phyloP scores from a whole-genome alignment of 305 asterid genomes.

The Solanum hybrid region DNA sequence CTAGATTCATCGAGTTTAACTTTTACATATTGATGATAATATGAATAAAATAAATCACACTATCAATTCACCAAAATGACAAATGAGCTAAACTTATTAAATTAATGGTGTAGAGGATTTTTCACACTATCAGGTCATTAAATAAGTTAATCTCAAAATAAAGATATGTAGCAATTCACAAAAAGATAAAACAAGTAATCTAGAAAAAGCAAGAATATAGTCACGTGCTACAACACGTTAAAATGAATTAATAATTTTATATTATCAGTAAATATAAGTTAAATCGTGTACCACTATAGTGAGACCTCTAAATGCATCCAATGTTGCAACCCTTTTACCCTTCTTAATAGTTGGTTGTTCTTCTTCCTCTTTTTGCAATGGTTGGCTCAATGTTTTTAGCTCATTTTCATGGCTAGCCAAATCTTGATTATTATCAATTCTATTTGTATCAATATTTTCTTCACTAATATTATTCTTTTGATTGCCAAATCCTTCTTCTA shows the following conservation, averaged over 20 bases:
- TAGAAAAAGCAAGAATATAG: background rate
- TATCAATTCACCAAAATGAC: background rate
- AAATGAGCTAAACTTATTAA: background rate
- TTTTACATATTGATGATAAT: background rate
- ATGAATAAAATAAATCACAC: background rate
- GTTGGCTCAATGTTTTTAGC: background rate
- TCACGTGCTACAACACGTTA: background rate
- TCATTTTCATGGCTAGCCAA: background rate
- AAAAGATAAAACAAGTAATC: background rate
- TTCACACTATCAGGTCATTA: background rate
- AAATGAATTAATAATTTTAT: background rate
- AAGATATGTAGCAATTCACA: background rate
- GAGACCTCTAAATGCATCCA: constrained; percentile 87
- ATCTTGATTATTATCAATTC: background rate
- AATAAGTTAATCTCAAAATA: background rate
- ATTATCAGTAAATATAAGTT: background rate
- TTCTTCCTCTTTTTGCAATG: constrained; percentile 13
- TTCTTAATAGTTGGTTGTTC: constrained; percentile 28
- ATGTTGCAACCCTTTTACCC: constrained; percentile 63
- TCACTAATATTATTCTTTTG: constrained; percentile 4
- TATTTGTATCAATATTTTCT: constrained; percentile 4
- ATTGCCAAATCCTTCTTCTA: constrained; percentile 54
- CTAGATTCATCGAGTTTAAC: background rate
- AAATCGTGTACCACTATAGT: constrained; percentile 51
- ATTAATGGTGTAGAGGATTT: background rate